Percentiles rank a stretch among this genome's conserved stretches.
Evolutionary conservation across 495 filamentous ascomycete genomes (phyloP).

Genomic region (Podospora conica): DNA sequence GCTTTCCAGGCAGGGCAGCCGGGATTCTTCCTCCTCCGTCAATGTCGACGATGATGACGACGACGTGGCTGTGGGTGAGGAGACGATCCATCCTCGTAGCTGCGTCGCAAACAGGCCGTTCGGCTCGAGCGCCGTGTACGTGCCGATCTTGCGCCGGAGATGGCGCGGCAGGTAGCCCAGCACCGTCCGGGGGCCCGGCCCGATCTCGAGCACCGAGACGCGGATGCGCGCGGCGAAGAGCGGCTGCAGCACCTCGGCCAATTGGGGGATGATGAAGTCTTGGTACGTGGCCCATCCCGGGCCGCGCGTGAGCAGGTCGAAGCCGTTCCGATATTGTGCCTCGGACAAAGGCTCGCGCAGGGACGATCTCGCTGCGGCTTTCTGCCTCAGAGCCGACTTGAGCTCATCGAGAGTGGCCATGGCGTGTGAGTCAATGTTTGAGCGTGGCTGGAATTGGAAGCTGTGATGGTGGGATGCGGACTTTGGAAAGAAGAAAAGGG

Average conservation of each 20-base stretch:
- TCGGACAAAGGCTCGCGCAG: conserved; percentile 44
- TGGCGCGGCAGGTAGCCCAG: conserved; percentile 45
- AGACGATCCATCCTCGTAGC: conserved; percentile 45
- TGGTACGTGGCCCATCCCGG: conserved; percentile 44
- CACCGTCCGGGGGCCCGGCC: conserved; percentile 53
- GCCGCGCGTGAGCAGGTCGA: conserved; percentile 42
- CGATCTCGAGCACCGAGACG: conserved; percentile 56
- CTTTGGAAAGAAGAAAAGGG: not conserved
- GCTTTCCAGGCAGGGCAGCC: conserved; percentile 45
- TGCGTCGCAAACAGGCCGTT: conserved; percentile 44
- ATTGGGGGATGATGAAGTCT: conserved; percentile 54
- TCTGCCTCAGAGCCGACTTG: conserved; percentile 44
- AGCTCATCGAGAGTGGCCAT: conserved; percentile 51
- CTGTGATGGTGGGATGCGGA: not conserved
- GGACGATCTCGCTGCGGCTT: conserved; percentile 22
- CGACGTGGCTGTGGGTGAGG: not conserved
- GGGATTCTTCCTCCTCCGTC: conserved; percentile 27
- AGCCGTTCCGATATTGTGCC: conserved; percentile 47
- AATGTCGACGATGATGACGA: too few relatives aligned
- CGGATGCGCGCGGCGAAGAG: conserved; percentile 42
- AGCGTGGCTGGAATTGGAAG: not conserved
- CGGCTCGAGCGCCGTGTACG: conserved; percentile 53
- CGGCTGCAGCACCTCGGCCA: conserved; percentile 42
- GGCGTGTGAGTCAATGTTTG: not conserved
- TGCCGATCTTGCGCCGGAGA: conserved; percentile 43